phyloP scores from a whole-genome alignment of 805 yeast genomes.

The Metschnikowia similis region DNA sequence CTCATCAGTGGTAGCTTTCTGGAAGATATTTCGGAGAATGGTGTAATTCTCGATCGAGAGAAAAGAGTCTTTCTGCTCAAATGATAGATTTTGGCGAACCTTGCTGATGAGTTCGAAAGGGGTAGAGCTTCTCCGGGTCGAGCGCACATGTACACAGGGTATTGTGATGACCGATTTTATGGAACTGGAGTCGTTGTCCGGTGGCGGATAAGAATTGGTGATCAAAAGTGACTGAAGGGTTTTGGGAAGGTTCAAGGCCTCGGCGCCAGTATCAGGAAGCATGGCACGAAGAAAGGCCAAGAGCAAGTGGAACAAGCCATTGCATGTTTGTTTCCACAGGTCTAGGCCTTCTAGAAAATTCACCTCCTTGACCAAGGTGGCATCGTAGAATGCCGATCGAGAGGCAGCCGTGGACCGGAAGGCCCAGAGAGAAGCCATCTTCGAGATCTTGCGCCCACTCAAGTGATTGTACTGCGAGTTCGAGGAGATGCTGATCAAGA shows the following conservation, averaged over 20 bases:
- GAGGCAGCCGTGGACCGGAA: conserved; percentile 36
- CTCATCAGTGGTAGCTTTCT: conserved; percentile 47
- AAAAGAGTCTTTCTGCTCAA: conserved; percentile 66
- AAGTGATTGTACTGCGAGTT: conserved; percentile 74
- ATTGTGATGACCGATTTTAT: conserved; percentile 43
- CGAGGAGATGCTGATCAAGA: conserved; percentile 70
- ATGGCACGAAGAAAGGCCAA: conserved; percentile 74
- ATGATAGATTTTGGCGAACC: conserved; percentile 50
- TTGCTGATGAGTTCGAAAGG: conserved; percentile 57
- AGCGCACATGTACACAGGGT: conserved; percentile 58
- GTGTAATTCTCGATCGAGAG: conserved; percentile 76
- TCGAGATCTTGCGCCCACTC: conserved; percentile 74
- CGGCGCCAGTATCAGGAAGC: conserved; percentile 63
- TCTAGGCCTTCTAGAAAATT: conserved; percentile 65
- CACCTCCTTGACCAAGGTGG: conserved; percentile 29
- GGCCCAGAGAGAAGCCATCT: conserved; percentile 88
- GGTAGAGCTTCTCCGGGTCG: conserved; percentile 44
- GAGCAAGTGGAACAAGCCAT: conserved; percentile 79
- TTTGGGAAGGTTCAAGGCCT: conserved; percentile 56
- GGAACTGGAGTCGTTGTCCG: conserved; percentile 29
- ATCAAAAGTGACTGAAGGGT: conserved; percentile 62
- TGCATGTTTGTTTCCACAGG: conserved; percentile 76
- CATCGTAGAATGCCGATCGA: conserved; percentile 33
- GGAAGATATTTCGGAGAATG: conserved; percentile 66
- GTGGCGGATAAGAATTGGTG: conserved; percentile 61